phyloP scores from a whole-genome alignment of 179 eudicot genomes.

The Camellia oleifera region DNA sequence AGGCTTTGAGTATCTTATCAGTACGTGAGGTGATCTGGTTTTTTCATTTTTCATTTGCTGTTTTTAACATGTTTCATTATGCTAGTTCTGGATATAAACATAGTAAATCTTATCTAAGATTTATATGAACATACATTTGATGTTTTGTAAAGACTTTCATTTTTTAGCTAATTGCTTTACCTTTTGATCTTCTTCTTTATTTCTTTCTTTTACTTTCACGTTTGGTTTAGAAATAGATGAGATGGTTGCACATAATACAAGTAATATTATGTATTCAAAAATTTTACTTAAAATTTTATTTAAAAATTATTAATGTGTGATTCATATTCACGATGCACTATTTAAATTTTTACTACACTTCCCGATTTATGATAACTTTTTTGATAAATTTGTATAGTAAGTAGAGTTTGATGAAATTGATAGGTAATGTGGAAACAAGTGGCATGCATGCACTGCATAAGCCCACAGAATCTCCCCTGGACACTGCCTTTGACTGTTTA shows the following conservation, averaged over 20 bases:
- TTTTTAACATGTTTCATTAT: background rate
- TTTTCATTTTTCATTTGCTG: background rate
- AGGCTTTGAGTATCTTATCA: too few relatives aligned
- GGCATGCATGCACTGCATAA: slow-evolving; percentile 29
- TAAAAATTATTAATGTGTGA: too few relatives aligned
- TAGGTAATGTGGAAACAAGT: slow-evolving; percentile 20
- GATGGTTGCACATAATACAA: background rate
- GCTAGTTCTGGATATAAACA: background rate
- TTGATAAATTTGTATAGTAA: too few relatives aligned
- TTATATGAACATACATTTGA: background rate
- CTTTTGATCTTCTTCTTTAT: background rate
- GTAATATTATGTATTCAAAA: too few relatives aligned
- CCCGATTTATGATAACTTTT: too few relatives aligned
- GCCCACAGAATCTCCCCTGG: slow-evolving; percentile 8
- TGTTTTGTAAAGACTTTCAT: background rate
- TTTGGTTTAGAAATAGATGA: background rate
- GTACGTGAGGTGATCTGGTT: too few relatives aligned
- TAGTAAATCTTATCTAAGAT: background rate
- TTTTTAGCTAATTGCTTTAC: background rate
- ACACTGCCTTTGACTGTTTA: too few relatives aligned
- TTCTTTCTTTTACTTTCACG: background rate
- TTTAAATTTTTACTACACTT: too few relatives aligned
- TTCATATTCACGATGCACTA: too few relatives aligned
- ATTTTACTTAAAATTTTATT: too few relatives aligned
- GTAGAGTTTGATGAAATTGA: background rate